Evolutionary conservation across 345 rosid species (phyloP), one percentile per base, ranked within the genome.

Genomic region (Excoecaria agallocha): DNA sequence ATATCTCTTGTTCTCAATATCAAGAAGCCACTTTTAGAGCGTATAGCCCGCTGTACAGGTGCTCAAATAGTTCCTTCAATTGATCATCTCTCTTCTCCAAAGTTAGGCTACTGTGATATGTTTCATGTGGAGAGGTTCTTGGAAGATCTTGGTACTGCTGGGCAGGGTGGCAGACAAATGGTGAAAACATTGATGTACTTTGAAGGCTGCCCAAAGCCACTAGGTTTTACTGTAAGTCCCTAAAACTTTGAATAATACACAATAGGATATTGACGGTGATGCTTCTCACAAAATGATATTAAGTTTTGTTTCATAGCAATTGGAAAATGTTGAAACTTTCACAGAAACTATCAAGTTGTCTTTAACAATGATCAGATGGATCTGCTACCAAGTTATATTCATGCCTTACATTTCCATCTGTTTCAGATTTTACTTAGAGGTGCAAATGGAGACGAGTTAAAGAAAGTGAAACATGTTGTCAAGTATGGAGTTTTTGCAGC

Each of bases 401-500:
- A 52, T 25, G n/a, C 24, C 71, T 73, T 35, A 20, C 79, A 19
- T 74, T 69, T 77, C 35, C 76, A 12, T 75, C 68, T 69, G 46
- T 74, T 78, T 77, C 90, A 96, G 98, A 96, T 96, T 86, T 86
- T 96, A 74, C 96, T 93, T 68, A 87, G 89, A 83, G 99, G 99
- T 74, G 99, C 98, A 65, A 81, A 84, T 74, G 91, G 85, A 68
- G 96, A 89, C 39, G 96, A 93, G 78, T 72, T 96, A 86, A 96
- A 91, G 87, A 96, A 91, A 80, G 92, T 96, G 73, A 96, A 96
- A 87, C 97, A 91, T 77, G 97, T 96, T 70, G 93, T 93, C 75
- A 97, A 96, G 58, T 96, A 96, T 82, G 99, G 99, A 74, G 83
- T 96, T 78, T 96, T 96, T 80, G 99, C 99, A 68, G 99, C 99